Evolutionary conservation across 176 grass and related monocot species (phyloP), one percentile per base, ranked within the genome.

Genomic region (Bolboschoenus planiculmis): DNA sequence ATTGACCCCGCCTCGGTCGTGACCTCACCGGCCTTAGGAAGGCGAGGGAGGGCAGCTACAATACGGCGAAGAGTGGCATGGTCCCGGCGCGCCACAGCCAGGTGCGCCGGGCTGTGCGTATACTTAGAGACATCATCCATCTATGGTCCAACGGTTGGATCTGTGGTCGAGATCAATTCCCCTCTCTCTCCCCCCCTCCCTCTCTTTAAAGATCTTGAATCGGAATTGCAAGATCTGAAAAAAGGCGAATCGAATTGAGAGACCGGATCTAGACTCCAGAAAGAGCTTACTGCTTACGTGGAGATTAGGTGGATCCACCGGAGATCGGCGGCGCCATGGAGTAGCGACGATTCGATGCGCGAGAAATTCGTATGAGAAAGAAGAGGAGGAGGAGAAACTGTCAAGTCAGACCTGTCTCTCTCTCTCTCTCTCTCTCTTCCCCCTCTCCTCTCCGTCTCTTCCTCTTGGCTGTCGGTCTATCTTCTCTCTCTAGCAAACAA

Each of bases 61-160:
- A 99, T 88, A 0, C 62, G 43, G 4, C 93, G 70, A 6, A 99
- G 91, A 0, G 56, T 62, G 0, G 53, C 82, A 77, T 99, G 96
- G 86, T 99, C 96, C 39, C 89, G 86, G 0, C 93, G 87, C 21
- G 64, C 82, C 30, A 99, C 96, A 9, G 96, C 96, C 21, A 90
- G 68, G 86, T 99, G 96, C 18, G 83, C 89, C 27, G 89, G 91
- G 85, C 93, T 95, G 85, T 95, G 92, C 26, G 86, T 76, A 56
- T 99, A 99, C 87, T 78, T 87, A 55, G 91, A 88, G 27, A 72
- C 57, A 77, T 99, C 93, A 46, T 99, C 96, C 96, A 99, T 99
- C 2, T 42, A 18, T 35, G 13, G 36, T 84, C 51, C 16, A 20
- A 83, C 44, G 14, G 40, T 27, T 34, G 24, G 39, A 40, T 71